phyloP scores from a whole-genome alignment of 345 rosid species.

The Gossypium turneri region DNA sequence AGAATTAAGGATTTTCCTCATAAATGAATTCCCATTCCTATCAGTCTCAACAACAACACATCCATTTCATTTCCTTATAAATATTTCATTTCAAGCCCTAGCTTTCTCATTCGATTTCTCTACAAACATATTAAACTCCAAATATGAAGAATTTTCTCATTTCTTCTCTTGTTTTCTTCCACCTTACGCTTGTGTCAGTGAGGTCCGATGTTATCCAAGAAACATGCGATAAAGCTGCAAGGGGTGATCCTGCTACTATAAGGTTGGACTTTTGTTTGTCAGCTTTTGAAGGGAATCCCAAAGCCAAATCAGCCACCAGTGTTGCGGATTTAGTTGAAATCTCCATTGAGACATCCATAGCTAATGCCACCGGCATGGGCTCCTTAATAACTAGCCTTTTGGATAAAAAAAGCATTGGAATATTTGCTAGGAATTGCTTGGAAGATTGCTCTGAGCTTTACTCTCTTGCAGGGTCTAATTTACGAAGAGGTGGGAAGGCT shows the following conservation, averaged over 20 bases:
- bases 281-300: conserved; percentile 24
- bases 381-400: conserved; percentile 17
- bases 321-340: conserved; percentile 17
- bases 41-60: not conserved
- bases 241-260: conserved; percentile 15
- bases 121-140: too few species aligned
- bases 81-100: not conserved
- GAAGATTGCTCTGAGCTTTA: conserved; percentile 40
- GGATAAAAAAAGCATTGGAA: conserved; percentile 9
- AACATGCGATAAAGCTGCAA: conserved; percentile 37
- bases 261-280: conserved; percentile 28
- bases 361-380: conserved; percentile 25
- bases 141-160: not conserved
- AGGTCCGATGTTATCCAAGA: conserved; percentile 18
- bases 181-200: conserved; percentile 1
- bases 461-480: conserved; percentile 14
- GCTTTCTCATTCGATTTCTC: too few species aligned
- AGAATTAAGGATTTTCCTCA: not conserved
- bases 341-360: conserved; percentile 19
- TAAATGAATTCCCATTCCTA: not conserved
- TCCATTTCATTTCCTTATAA: not conserved
- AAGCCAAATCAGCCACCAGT: conserved; percentile 26
- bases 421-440: conserved; percentile 16
- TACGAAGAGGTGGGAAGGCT: conserved; percentile 19
- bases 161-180: not conserved